Evolutionary conservation across 225 moss, liverwort and hornwort genomes (phyloP).

Genomic region (Climacium dendroides): DNA sequence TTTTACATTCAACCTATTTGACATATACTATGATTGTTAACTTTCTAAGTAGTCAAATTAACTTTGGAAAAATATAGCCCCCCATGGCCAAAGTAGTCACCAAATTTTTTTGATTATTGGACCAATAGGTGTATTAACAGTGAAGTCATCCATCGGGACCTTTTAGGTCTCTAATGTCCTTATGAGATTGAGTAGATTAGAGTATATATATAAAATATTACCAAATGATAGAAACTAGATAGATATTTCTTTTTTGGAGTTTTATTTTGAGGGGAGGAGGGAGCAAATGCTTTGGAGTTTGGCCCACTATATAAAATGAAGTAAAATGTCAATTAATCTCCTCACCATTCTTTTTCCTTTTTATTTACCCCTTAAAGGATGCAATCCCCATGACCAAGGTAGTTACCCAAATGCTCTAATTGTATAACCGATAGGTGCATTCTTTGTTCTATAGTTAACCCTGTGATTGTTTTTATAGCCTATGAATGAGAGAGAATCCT

Average conservation of each 20-base stretch:
- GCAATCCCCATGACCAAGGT: too few species aligned
- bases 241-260: not conserved
- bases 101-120: not conserved
- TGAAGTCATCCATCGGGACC: not conserved
- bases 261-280: not conserved
- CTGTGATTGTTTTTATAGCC: too few species aligned
- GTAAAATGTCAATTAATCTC: too few species aligned
- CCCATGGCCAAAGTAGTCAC: not conserved
- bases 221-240: not conserved
- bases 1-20: too few species aligned
- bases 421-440: too few species aligned
- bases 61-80: rapidly evolving
- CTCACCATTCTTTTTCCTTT: not conserved
- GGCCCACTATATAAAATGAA: rapidly evolving
- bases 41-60: not conserved
- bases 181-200: not conserved
- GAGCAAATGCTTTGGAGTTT: not conserved
- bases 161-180: not conserved
- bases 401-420: too few species aligned
- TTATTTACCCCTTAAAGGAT: too few species aligned
- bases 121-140: not conserved
- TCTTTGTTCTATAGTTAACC: too few species aligned
- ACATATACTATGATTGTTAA: too few species aligned
- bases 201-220: not conserved
- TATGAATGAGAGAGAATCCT: too few species aligned